Base-by-base conservation (phyloP, 176 grass and related monocot species). In the Elaeis guineensis region DNA sequence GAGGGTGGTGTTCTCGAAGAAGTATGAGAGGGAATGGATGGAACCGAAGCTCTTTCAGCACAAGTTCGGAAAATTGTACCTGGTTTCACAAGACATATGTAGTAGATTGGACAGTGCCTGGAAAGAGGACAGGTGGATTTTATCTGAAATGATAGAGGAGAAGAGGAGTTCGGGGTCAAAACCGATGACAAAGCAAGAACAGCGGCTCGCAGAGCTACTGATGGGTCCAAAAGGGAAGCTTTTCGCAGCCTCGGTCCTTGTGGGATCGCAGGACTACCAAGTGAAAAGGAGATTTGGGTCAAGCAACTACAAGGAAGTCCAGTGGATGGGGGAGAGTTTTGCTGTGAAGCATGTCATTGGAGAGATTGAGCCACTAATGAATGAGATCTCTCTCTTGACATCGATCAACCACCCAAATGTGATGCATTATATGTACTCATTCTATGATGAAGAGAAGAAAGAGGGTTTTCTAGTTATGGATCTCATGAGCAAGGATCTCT, bases 261-360 rank as follows among this genome's bases (percentile, higher is more conserved):
- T 75, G 26, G 65, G 52, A 6, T 44, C 65, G 0, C 57, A 52
- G 3, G 92, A 97, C 23, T 97, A 82, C 81, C 83, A 79, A 57
- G 84, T 97, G 54, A 77, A 83, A 51, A 55, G 87, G 61, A 62
- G 81, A 28, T 69, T 97, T 16, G 84, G 80, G 0, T 55, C 59
- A 25, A 75, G 84, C 5, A 19, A 59, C 18, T 80, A 83, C 22
- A 97, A 97, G 79, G 93, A 91, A 76, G 93, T 77, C 51, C 93
- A 97, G 50, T 97, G 93, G 93, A 77, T 90, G 77, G 87, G 87
- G 19, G 93, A 82, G 26, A 83, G 54, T 74, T 78, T 91, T 53
- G 87, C 76, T 0, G 73, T 97, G 69, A 88, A 89, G 73, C 93
- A 97, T 35, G 30, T 85, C 58, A 82, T 85, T 35, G 78, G 93